Evolutionary conservation across 139 green algal species (phyloP), one percentile per base, ranked within the genome.

Genomic region (Coelastrella sp.): DNA sequence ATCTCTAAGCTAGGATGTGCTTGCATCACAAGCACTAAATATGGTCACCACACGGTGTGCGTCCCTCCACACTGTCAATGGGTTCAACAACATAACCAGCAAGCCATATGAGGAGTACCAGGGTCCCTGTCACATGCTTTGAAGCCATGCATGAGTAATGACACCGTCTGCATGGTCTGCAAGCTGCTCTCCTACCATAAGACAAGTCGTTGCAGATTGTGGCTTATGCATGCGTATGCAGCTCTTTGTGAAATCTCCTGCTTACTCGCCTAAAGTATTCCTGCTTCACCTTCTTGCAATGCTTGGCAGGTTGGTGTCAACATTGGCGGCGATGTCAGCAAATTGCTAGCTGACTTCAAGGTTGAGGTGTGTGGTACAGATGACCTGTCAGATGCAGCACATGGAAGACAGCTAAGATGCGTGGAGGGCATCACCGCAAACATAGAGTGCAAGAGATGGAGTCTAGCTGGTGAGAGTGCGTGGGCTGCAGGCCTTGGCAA

Each of bases 321-420:
- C 85, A 90, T 90, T 23, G 23, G 58, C 3, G 85, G 85, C 7
- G 85, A 90, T 74, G 74, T 83, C 17, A 64, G 10, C 85, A 90
- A 90, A 68, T 73, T 90, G 22, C 4, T 61, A 7, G 73, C 73
- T 19, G 85, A 90, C 58, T 90, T 66, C 57, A 17, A 61, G 7
- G 73, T 89, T 6, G 71, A 73, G 6, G 66, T 89, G 66, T 64
- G 57, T 22, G 80, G 59, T n/a, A 54, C 82, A n/a, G 64, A 73
- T 47, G 82, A 87, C 82, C 65, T 87, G 54, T 73, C 54, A 17
- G 82, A 87, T 11, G 32, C 65, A 5, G 82, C 82, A 54, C 82
- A 87, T 14, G 32, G 82, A 64, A 76, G 74, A 17, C 83, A 88
- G 83, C 68, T 88, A 68, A 59, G 83, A 32, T 71, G 68, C 57